These are phyloP conservation scores for Phytophthora syringae DNA, from an alignment of 352 stramenopile genomes.

Conservation along the genomic window DNA sequence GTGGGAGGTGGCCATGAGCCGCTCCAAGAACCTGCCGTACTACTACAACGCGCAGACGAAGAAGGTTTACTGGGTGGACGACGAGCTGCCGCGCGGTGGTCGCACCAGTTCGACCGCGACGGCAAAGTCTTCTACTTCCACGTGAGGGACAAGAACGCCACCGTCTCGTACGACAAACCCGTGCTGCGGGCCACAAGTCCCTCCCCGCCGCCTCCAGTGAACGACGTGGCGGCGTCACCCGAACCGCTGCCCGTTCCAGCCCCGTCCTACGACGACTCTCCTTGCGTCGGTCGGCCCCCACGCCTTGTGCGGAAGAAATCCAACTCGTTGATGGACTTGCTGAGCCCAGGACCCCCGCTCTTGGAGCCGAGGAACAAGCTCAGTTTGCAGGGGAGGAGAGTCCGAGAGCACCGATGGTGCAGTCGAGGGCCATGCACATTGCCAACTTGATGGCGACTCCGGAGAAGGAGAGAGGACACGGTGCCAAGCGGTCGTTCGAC, in stretches of 20 bases:
- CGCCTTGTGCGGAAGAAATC: constrained; percentile 63
- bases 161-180: constrained; percentile 79
- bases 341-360: constrained; percentile 64
- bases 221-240: constrained; percentile 23
- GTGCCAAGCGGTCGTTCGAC: constrained; percentile 61
- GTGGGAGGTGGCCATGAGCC: constrained; percentile 83
- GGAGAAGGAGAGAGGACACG: constrained; percentile 12
- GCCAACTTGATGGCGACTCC: constrained; percentile 56
- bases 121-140: constrained; percentile 77
- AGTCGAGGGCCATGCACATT: constrained; percentile 61
- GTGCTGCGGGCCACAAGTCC: constrained; percentile 34
- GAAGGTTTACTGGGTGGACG: constrained; percentile 87
- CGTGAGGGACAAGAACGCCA: constrained; percentile 71
- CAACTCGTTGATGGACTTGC: constrained; percentile 80
- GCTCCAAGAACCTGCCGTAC: constrained; percentile 86
- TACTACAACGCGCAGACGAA: constrained; percentile 82
- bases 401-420: constrained; percentile 14
- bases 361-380: constrained; percentile 32
- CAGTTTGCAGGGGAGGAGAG: constrained; percentile 30
- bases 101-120: constrained; percentile 77
- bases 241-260: constrained; percentile 53
- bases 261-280: constrained; percentile 45
- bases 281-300: neutral
- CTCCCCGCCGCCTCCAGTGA: neutral
- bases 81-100: constrained; percentile 84